phyloP scores from a whole-genome alignment of 2,329 filamentous ascomycete species.

The Verticillium nubilum region DNA sequence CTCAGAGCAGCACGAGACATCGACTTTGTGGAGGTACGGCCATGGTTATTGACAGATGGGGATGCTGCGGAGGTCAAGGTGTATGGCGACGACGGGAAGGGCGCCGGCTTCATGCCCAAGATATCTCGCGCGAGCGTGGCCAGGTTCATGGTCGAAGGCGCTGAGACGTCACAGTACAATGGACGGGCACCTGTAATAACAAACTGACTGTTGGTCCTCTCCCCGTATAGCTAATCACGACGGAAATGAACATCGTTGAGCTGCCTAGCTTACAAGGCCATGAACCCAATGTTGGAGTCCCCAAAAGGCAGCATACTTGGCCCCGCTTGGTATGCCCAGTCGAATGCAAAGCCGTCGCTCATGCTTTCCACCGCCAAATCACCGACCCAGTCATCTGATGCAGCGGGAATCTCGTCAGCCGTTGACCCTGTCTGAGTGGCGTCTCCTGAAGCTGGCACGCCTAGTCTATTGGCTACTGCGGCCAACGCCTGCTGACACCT shows the following conservation, averaged over 20 bases:
- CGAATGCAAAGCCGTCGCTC: not conserved
- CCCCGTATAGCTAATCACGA: too few species aligned
- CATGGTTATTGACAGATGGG: constrained; percentile 35
- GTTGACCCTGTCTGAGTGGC: not conserved
- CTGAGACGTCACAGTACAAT: constrained; percentile 34
- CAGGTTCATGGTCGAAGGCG: constrained; percentile 36
- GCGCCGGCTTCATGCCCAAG: constrained; percentile 31
- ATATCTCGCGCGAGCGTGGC: constrained; percentile 34
- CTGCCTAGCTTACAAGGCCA: not conserved
- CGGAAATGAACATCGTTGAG: too few species aligned
- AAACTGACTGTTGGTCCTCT: constrained; percentile 25
- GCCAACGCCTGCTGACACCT: not conserved
- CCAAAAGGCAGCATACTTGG: not conserved
- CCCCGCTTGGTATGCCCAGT: not conserved
- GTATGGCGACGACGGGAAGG: constrained; percentile 35
- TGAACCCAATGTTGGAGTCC: not conserved
- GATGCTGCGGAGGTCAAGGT: constrained; percentile 28
- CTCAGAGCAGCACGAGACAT: constrained; percentile 25
- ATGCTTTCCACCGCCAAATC: not conserved
- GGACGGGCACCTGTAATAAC: constrained; percentile 39
- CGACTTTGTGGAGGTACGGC: constrained; percentile 38
- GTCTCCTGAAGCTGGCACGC: not conserved
- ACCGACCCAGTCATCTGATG: not conserved
- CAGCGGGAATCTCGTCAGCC: not conserved
- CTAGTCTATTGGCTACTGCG: not conserved